A percentile compares a stretch with the other conserved stretches of the same genome.
Conservation (phyloP, 805 yeast genomes). For the Metschnikowia colocasiae region DNA sequence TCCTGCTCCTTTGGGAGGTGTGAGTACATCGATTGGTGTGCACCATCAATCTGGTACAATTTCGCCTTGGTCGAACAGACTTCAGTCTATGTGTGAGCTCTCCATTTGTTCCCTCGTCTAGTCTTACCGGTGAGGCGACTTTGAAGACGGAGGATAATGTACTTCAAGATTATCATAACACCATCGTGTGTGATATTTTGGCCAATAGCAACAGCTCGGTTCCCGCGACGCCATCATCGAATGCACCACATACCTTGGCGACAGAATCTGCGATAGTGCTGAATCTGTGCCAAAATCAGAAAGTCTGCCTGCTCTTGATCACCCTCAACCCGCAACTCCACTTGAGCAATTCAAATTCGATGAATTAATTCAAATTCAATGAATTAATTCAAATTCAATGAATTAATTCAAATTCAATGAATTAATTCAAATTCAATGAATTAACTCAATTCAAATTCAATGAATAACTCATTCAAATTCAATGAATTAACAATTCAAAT, state of each 20-base stretch:
- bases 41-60: slow-evolving; percentile 34
- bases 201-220: slow-evolving; percentile 4
- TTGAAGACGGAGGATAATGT: slow-evolving; percentile 24
- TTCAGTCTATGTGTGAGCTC: slow-evolving; percentile 33
- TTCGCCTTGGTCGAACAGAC: slow-evolving; percentile 40
- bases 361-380: too few species aligned
- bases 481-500: too few species aligned
- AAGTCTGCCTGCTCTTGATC: background rate
- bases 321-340: background rate
- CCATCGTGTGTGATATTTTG: slow-evolving; percentile 41
- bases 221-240: background rate
- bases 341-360: too few species aligned
- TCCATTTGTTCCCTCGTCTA: slow-evolving; percentile 33
- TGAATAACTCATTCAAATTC: too few species aligned
- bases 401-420: too few species aligned
- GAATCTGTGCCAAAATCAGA: background rate
- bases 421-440: too few species aligned
- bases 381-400: too few species aligned
- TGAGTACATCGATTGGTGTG: slow-evolving; percentile 12
- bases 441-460: too few species aligned
- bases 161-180: slow-evolving; percentile 36
- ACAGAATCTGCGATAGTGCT: background rate
- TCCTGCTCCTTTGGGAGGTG: slow-evolving; percentile 20
- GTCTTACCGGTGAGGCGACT: slow-evolving; percentile 8
- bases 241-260: background rate